phyloP scores from a whole-genome alignment of 163 green algal species.

The Prototheca wickerhamii region DNA sequence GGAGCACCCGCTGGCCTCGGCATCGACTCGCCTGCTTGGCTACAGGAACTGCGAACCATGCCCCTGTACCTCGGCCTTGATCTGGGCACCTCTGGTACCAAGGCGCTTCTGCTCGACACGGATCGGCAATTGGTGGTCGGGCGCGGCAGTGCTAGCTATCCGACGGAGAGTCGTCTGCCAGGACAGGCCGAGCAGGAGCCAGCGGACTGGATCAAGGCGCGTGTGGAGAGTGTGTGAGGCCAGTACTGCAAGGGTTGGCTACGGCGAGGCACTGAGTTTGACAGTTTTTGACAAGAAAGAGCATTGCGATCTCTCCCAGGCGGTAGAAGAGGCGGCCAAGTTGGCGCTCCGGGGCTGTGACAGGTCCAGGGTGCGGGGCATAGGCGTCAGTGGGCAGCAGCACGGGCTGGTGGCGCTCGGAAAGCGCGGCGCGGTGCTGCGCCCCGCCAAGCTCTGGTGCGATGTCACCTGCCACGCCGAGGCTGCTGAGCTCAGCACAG shows the following conservation, averaged over 20 bases:
- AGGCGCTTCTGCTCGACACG: constrained; percentile 60
- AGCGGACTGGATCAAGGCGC: constrained; percentile 58
- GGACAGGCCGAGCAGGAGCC: constrained; percentile 75
- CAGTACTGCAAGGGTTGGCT: not conserved
- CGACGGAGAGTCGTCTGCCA: constrained; percentile 37
- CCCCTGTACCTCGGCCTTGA: constrained; percentile 50
- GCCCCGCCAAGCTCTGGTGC: constrained; percentile 80
- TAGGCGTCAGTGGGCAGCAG: constrained; percentile 83
- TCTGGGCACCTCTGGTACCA: constrained; percentile 66
- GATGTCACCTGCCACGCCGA: constrained; percentile 66
- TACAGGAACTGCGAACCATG: not conserved
- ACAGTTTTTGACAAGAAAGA: no score
- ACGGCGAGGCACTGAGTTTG: not conserved
- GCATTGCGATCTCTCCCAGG: constrained; percentile 15
- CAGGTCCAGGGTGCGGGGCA: constrained; percentile 23
- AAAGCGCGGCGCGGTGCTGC: constrained; percentile 25
- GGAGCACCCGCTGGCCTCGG: no score
- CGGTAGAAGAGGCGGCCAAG: constrained; percentile 11
- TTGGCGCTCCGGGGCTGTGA: constrained; percentile 33
- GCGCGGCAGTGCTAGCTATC: constrained; percentile 38
- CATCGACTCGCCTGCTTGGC: no score
- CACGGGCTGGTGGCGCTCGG: constrained; percentile 80
- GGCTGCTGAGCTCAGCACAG: constrained; percentile 55
- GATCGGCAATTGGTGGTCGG: constrained; percentile 36
- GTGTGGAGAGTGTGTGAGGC: not conserved